Percentiles rank a stretch among this genome's conserved stretches.
Conservation (phyloP, 768 basidiomycete species). For the Russula abietina region DNA sequence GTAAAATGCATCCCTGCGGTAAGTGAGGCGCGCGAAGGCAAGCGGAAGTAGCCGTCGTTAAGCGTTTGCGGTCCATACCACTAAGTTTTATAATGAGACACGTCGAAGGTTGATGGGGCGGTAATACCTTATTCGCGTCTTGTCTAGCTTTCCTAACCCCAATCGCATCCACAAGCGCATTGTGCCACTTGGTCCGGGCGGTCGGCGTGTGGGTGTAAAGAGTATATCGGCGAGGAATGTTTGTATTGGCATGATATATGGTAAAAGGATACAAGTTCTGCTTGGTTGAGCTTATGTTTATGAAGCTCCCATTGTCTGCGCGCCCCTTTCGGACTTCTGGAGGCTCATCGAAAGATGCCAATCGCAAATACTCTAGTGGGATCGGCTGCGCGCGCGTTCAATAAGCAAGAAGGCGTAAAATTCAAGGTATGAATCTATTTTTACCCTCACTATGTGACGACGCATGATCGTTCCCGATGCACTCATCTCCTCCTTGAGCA, state of each 20-base stretch:
- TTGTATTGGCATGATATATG: constrained; percentile 61
- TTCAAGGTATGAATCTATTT: constrained; percentile 30
- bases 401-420: constrained; percentile 5
- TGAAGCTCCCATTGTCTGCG: constrained; percentile 51
- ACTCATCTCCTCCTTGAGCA: constrained; percentile 56
- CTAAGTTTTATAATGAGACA: constrained; percentile 34
- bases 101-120: neutral
- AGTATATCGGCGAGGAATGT: constrained; percentile 58
- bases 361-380: constrained; percentile 69
- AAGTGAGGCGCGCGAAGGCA: constrained; percentile 32
- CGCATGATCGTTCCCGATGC: constrained; percentile 44
- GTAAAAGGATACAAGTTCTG: constrained; percentile 69
- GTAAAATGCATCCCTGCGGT: constrained; percentile 37
- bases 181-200: constrained; percentile 57
- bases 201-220: constrained; percentile 58
- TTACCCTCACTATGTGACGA: constrained; percentile 59
- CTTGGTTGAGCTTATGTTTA: constrained; percentile 46
- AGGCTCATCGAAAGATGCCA: constrained; percentile 55
- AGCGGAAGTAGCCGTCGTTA: constrained; percentile 57
- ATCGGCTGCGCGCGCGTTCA: constrained; percentile 51
- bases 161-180: constrained; percentile 54
- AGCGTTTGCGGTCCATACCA: constrained; percentile 58
- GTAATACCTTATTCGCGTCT: constrained; percentile 65
- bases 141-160: constrained; percentile 56
- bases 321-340: constrained; percentile 62